A percentile compares a stretch with the other conserved stretches of the same genome.
phyloP scores from a whole-genome alignment of 352 stramenopile species.

The Globisporangium heterothallicum region DNA sequence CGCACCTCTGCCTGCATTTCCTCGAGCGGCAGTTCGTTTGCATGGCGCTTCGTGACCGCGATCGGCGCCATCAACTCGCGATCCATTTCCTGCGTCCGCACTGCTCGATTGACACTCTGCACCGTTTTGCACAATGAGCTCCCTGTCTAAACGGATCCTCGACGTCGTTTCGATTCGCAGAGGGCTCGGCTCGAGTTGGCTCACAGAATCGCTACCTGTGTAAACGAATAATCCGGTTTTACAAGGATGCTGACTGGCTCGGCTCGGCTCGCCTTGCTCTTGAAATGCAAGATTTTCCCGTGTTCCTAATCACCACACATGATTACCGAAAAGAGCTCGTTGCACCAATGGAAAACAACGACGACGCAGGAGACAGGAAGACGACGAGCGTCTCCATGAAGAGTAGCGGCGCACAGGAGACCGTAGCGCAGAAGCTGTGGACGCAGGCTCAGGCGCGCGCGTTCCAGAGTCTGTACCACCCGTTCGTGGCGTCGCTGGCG shows the following conservation, averaged over 20 bases:
- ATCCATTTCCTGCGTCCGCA: neutral
- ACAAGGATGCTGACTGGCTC: neutral
- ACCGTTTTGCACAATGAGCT: neutral
- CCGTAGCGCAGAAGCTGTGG: constrained; percentile 28
- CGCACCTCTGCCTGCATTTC: constrained; percentile 58
- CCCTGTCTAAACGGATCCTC: constrained; percentile 10
- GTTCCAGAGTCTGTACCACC: constrained; percentile 44
- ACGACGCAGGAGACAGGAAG: neutral
- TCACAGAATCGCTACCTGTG: no score
- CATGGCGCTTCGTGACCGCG: constrained; percentile 29
- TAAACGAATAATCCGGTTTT: no score
- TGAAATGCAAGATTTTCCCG: no score
- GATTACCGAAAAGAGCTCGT: no score
- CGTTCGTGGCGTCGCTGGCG: constrained; percentile 37
- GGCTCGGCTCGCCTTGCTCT: neutral
- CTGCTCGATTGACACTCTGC: neutral
- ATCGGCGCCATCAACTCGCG: constrained; percentile 1
- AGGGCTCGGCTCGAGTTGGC: neutral
- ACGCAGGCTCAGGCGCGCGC: constrained; percentile 19
- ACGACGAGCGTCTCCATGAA: constrained; percentile 4
- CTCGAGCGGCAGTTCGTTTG: constrained; percentile 41
- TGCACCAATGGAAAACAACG: no score
- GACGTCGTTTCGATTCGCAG: constrained; percentile 3
- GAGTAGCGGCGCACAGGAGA: neutral
- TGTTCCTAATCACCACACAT: neutral